phyloP scores from a whole-genome alignment of 2,329 filamentous ascomycete genomes.

The Cyphellophora attinorum region DNA sequence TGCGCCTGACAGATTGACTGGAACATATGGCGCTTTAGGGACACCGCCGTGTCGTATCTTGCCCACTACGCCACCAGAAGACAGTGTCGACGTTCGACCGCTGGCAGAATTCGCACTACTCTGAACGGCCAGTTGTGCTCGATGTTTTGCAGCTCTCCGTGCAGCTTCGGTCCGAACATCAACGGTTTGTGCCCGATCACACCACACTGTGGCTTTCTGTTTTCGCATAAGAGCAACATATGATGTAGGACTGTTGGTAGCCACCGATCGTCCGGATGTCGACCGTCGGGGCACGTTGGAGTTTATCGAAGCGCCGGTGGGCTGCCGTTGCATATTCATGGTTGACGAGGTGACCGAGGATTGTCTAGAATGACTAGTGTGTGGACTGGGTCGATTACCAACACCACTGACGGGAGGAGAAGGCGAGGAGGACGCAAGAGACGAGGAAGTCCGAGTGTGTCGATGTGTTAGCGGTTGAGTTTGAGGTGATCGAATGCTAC shows the following conservation, averaged over 20 bases:
- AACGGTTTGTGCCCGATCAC: conserved; percentile 84
- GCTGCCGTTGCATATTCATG: conserved; percentile 15
- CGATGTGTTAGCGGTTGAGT: conserved; percentile 9
- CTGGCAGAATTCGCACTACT: conserved; percentile 39
- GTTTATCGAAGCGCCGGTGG: conserved; percentile 13
- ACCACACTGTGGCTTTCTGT: conserved; percentile 98
- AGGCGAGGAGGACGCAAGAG: conserved; percentile 9
- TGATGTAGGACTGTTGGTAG: conserved; percentile 19
- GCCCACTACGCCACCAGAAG: conserved; percentile 46
- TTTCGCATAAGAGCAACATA: conserved; percentile 95
- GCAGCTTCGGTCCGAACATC: conserved; percentile 76
- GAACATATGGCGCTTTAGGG: conserved; percentile 67
- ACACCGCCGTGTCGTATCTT: conserved; percentile 88
- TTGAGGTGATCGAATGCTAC: conserved; percentile 4
- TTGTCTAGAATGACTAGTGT: conserved; percentile 11
- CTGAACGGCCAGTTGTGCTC: conserved; percentile 74
- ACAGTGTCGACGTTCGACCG: conserved; percentile 53
- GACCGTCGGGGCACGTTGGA: conserved; percentile 17
- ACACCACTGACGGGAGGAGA: conserved; percentile 5
- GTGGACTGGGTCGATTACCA: background rate
- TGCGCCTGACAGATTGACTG: conserved; percentile 63
- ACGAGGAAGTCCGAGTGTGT: conserved; percentile 15
- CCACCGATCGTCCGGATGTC: conserved; percentile 17
- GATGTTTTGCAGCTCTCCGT: conserved; percentile 76
- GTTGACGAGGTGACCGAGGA: conserved; percentile 11